Conservation (phyloP, 164 flowering plant genomes). For the Taxillus chinensis region DNA sequence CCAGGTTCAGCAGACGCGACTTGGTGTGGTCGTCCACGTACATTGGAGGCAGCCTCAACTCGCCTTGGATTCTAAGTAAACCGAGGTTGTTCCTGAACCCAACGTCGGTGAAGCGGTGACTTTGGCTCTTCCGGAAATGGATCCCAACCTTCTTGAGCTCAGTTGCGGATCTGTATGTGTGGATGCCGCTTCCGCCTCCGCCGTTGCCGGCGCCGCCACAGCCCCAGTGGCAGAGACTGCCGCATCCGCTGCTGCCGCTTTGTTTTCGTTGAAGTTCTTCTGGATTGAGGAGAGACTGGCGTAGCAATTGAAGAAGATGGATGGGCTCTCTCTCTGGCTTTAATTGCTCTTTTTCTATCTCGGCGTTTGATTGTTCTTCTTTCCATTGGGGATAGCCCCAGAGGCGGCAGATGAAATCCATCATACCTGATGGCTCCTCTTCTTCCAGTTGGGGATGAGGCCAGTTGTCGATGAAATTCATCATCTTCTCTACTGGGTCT, state of each 20-base stretch:
- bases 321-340: not conserved
- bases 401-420: not conserved
- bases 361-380: no score
- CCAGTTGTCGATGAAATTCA: not conserved
- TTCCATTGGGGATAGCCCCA: no score
- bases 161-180: not conserved
- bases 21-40: not conserved
- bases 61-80: not conserved
- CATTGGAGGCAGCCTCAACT: conserved; percentile 4
- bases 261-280: no score
- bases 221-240: not conserved
- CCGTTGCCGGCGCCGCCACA: not conserved
- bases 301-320: not conserved
- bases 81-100: not conserved
- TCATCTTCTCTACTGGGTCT: not conserved
- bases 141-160: not conserved
- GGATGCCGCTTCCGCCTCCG: not conserved
- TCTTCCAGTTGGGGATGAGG: not conserved
- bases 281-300: not conserved
- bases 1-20: conserved; percentile 2
- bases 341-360: no score
- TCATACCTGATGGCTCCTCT: not conserved
- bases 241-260: not conserved
- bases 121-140: not conserved
- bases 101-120: not conserved